Base-by-base conservation (phyloP, 345 rosid species). In the Euphorbia tirucalli region DNA sequence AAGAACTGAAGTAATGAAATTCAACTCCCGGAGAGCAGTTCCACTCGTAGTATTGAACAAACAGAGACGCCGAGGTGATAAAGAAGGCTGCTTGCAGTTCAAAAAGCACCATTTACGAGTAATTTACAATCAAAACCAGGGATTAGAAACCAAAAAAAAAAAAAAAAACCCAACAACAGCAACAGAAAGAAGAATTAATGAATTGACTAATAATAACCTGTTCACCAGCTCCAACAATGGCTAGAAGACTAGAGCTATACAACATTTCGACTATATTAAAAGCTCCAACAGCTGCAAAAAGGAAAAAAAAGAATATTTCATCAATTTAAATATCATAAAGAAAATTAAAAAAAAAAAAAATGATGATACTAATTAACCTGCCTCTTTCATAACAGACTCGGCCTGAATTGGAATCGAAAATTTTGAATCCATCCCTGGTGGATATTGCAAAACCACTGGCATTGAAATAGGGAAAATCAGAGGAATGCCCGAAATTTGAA, bases 201-300 rank as follows among this genome's bases (percentile, higher is more conserved):
- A 18, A 27, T 30, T 64, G 37, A 32, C 37, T 8, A 62, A 54
- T 7, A 32, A 35, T 54, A 61, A 93, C 98, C 98, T 93, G 98
- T 79, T 89, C 98, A 71, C 98, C 98, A 57, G 97, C 98, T 62
- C 97, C 98, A 71, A 93, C 97, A 82, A 93, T 82, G 58, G 98
- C 98, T 54, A 93, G 93, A 57, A 93, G 97, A 85, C 88, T 91
- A 46, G 97, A 84, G 82, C 91, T 79, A 71, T 88, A 89, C 69
- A 93, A 87, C 98, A 93, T 93, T 74, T 93, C 97, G 58, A 91
- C 98, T 74, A 93, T 80, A 61, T 65, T 65, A 74, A 86, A 93
- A 78, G 88, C 90, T 73, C 97, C 98, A 76, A 74, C 78, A 82
- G 85, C 98, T 93, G 79, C 61, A 57, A 49, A 71, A 74, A 21